Percentiles rank a stretch among this genome's conserved stretches.
phyloP scores from a whole-genome alignment of 768 basidiomycete genomes.

The Polyporus arcularius region DNA sequence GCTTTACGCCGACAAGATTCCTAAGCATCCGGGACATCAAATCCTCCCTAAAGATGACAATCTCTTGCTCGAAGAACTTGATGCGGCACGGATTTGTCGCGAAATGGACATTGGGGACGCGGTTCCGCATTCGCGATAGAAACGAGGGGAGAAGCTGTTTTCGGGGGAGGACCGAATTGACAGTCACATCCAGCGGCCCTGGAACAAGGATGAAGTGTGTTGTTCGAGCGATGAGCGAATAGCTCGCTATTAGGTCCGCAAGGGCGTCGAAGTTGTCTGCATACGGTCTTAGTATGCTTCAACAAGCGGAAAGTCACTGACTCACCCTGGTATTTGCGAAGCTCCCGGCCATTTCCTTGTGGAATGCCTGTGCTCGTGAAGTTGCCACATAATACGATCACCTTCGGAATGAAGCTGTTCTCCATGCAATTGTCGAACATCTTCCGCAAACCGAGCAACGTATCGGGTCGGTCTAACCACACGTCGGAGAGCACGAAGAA shows the following conservation, averaged over 20 bases:
- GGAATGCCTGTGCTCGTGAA: conserved; percentile 84
- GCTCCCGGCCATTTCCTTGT: conserved; percentile 75
- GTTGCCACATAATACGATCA: conserved; percentile 93
- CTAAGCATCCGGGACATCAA: conserved; percentile 91
- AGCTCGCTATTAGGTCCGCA: conserved; percentile 81
- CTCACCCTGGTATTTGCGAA: conserved; percentile 84
- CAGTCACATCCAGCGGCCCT: conserved; percentile 87
- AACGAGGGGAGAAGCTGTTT: conserved; percentile 79
- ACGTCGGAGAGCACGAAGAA: conserved; percentile 97
- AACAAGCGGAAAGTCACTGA: background rate
- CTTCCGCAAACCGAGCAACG: conserved; percentile 74
- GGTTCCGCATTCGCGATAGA: conserved; percentile 63
- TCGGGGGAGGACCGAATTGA: conserved; percentile 81
- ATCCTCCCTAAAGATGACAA: conserved; percentile 92
- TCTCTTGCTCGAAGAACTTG: conserved; percentile 94
- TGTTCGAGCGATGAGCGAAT: conserved; percentile 69
- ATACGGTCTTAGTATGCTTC: background rate
- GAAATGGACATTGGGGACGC: conserved; percentile 80
- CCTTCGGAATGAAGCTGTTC: conserved; percentile 81
- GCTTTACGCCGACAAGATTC: conserved; percentile 88
- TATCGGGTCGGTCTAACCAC: conserved; percentile 89
- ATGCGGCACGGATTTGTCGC: conserved; percentile 92
- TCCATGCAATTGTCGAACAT: conserved; percentile 92
- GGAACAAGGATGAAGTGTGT: conserved; percentile 96
- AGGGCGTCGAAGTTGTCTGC: conserved; percentile 86